Conservation (phyloP, 2,329 filamentous ascomycete genomes). For the Tolypocladium guangdongense region DNA sequence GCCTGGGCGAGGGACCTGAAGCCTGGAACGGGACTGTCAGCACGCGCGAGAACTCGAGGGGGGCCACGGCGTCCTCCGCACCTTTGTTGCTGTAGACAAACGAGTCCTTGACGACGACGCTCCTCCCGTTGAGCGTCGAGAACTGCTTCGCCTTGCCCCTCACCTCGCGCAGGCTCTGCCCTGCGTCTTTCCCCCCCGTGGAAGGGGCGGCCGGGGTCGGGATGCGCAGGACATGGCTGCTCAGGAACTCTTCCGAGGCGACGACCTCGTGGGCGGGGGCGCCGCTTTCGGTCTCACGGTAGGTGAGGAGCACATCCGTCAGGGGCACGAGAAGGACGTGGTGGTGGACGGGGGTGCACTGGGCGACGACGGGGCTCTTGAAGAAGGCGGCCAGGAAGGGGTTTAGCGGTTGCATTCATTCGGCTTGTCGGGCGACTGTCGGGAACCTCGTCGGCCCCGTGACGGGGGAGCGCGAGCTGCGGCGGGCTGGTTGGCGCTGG, state of each 20-base stretch:
- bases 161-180: slow-evolving; percentile 65
- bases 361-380: slow-evolving; percentile 81
- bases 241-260: slow-evolving; percentile 85
- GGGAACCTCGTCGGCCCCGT: slow-evolving; percentile 17
- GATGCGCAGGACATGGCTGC: slow-evolving; percentile 89
- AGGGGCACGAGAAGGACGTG: slow-evolving; percentile 90
- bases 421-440: slow-evolving; percentile 18
- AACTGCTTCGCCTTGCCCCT: slow-evolving; percentile 92
- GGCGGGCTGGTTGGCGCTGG: neutral
- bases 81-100: slow-evolving; percentile 95
- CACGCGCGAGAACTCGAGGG: neutral
- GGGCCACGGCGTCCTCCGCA: slow-evolving; percentile 18
- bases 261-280: slow-evolving; percentile 68
- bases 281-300: slow-evolving; percentile 78
- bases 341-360: slow-evolving; percentile 85
- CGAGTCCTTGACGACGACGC: slow-evolving; percentile 87
- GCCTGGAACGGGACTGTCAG: slow-evolving; percentile 37
- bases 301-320: slow-evolving; percentile 81
- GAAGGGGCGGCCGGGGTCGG: slow-evolving; percentile 41
- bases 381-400: slow-evolving; percentile 98
- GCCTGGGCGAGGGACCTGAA: slow-evolving; percentile 90
- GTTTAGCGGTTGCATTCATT: slow-evolving; percentile 90
- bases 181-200: slow-evolving; percentile 43
- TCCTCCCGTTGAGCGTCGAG: slow-evolving; percentile 83
- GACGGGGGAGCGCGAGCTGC: slow-evolving; percentile 7